Percentiles rank a stretch among this genome's conserved stretches.
Conservation (phyloP, 768 basidiomycete genomes). For the Pleurotus giganteus region DNA sequence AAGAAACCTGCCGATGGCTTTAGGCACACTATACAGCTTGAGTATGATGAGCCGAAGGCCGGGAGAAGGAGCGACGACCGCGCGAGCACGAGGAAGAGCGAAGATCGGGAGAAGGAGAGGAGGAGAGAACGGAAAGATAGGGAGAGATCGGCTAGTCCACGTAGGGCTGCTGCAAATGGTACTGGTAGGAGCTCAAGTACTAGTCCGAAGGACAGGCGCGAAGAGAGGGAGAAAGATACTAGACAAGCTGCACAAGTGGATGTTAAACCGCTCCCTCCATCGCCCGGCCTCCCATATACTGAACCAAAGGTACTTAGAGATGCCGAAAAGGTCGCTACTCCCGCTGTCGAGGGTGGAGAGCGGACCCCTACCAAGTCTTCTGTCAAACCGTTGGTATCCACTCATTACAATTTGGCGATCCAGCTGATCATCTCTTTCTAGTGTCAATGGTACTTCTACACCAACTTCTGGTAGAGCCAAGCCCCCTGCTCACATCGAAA, state of each 20-base stretch:
- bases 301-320: background rate
- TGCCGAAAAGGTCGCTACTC: background rate
- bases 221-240: background rate
- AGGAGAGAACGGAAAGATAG: slow-evolving; percentile 9
- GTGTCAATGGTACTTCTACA: slow-evolving; percentile 15
- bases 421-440: background rate
- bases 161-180: background rate
- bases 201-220: background rate
- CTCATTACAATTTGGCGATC: background rate
- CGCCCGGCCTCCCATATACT: background rate
- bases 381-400: background rate
- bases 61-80: slow-evolving; percentile 16
- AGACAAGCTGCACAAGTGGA: background rate
- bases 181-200: slow-evolving; percentile 2
- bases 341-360: background rate
- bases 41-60: slow-evolving; percentile 68
- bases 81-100: slow-evolving; percentile 20
- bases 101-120: slow-evolving; percentile 29
- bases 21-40: slow-evolving; percentile 95
- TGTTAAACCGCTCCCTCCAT: background rate
- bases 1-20: slow-evolving; percentile 34
- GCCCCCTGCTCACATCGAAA: slow-evolving; percentile 27
- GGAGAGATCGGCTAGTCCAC: slow-evolving; percentile 1
- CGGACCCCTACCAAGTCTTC: slow-evolving; percentile 8
- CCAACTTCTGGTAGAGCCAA: slow-evolving; percentile 25